Base-by-base conservation (phyloP, 768 basidiomycete genomes). In the Cyclocybe aegerita region DNA sequence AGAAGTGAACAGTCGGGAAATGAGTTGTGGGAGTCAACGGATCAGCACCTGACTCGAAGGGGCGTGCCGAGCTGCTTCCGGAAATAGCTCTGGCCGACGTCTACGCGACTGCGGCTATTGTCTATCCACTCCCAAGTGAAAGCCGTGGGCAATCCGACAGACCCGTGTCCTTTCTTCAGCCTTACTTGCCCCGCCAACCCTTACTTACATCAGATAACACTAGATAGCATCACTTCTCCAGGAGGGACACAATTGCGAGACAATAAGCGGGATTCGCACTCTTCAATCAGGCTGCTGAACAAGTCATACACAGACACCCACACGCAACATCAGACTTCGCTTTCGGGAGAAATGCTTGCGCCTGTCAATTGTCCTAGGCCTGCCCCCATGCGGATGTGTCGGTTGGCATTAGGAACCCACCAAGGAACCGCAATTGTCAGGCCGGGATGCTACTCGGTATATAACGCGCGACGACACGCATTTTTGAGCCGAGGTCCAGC, bases 311-410 rank as follows among this genome's bases (percentile, higher is more conserved):
- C 48, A 41, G 36, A 47, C 32, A 33, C 30, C 34, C 46, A 43
- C 47, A 35, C 16, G 37, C 39, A 17, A 33, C 34, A 39, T 43
- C 16, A 30, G 34, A 47, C 41, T 32, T 41, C 43, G 43, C 15
- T 46, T 42, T 30, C 48, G 46, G 50, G 44, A 55, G 53, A 57
- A 53, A 57, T 39, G 43, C 50, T 45, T 11, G 36, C 36, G 15
- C 23, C 23, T 37, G 36, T 3, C 36, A 52, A 54, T 55, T 58
- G 57, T 58, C 41, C 43, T 50, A 45, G 52, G 54, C 45, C 37
- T 46, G 30, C 37, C 40, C 30, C 48, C 57, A 59, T 59, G 54
- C 49, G 57, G 51, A 31, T 38, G 46, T 44, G 40, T 23, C 41
- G 15, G 39, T 39, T 17, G 43, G 35, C 46, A 36, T 43, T 33